phyloP scores from a whole-genome alignment of 495 filamentous ascomycete genomes.

The Articulospora tetracladia region DNA sequence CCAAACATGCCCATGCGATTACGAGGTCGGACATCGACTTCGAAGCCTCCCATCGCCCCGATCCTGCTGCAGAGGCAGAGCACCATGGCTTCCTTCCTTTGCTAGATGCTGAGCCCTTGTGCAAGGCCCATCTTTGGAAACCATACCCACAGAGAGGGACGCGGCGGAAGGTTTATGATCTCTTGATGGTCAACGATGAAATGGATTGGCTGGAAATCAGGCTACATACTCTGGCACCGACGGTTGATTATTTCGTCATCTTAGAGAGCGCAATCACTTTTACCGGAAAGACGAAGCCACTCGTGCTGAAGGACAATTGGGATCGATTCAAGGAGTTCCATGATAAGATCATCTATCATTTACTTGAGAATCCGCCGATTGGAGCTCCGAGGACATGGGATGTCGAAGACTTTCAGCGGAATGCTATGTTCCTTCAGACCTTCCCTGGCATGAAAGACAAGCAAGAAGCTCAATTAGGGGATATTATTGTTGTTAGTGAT shows the following conservation, averaged over 20 bases:
- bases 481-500: conserved; percentile 36
- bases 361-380: conserved; percentile 29
- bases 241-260: conserved; percentile 46
- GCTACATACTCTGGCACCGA: conserved; percentile 28
- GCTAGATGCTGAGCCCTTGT: not conserved
- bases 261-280: conserved; percentile 42
- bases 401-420: conserved; percentile 33
- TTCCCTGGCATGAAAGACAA: conserved; percentile 29
- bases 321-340: conserved; percentile 33
- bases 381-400: conserved; percentile 28
- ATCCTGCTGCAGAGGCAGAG: not conserved
- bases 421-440: conserved; percentile 33
- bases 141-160: not conserved
- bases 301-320: conserved; percentile 35
- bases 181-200: conserved; percentile 40
- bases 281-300: conserved; percentile 36
- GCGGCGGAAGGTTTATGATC: conserved; percentile 38
- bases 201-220: conserved; percentile 47
- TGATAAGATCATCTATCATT: conserved; percentile 37
- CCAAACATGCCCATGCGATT: not conserved
- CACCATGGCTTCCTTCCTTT: conserved; percentile 1
- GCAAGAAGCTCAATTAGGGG: conserved; percentile 23
- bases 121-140: not conserved
- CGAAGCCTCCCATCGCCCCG: not conserved
- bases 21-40: not conserved